Base-by-base conservation (phyloP, 2,329 filamentous ascomycete genomes). In the Fusarium redolens region DNA sequence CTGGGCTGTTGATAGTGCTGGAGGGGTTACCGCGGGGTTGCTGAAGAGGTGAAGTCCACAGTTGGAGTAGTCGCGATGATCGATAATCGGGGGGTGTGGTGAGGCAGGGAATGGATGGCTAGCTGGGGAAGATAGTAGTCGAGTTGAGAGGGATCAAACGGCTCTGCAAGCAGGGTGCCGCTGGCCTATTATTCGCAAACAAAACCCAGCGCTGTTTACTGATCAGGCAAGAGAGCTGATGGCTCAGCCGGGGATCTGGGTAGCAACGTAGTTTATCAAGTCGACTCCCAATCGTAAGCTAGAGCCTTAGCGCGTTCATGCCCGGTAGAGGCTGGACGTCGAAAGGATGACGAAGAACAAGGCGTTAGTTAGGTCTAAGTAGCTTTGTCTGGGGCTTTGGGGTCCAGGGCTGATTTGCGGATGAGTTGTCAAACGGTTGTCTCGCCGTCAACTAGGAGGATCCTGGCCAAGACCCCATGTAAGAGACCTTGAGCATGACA, bases 361-460 rank as follows among this genome's bases (percentile, higher is more conserved):
- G 76, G 76, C 75, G 75, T 73, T 76, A 65, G 76, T 73, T 75
- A 65, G 71, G 71, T 73, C 74, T 67, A 68, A 64, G 74, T 75
- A 77, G 75, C 71, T 77, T 73, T 44, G 67, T 76, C 76, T 75
- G 76, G 76, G 75, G 75, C 76, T 76, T 72, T 73, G 74, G 74
- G 69, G 74, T 54, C 69, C 71, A 76, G 78, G 78, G 78, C 78
- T 76, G 79, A 78, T 77, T 77, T 74, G 65, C 65, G 74, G 68
- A 72, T 79, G 79, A 80, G 77, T 81, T 81, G 79, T 81, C 78
- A 80, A 75, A 80, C 80, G 71, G 77, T 73, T 71, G 78, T 80
- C 77, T 80, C 75, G 80, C 75, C 75, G 75, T 79, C 77, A 82
- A 79, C 83, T 79, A 77, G 83, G 83, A 81, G 75, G 77, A 84